A percentile compares a stretch with the other conserved stretches of the same genome.
Evolutionary conservation across 495 filamentous ascomycete genomes (phyloP).

Genomic region (Daldinia vernicosa): DNA sequence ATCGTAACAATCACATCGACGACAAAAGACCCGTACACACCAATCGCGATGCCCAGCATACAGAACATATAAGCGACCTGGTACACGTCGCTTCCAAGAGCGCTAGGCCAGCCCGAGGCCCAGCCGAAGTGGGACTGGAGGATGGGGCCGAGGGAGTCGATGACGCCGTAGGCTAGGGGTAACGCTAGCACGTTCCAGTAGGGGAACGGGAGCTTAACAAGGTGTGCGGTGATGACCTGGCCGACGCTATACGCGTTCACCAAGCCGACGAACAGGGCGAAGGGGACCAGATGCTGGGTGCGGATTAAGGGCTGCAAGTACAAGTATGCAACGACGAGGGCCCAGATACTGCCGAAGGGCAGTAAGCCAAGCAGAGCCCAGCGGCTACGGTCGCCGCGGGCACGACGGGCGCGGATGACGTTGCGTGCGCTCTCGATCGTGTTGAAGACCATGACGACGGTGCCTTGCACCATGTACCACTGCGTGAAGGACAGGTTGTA

Average conservation of each 20-base stretch:
- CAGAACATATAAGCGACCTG: conserved; percentile 87
- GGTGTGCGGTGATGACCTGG: conserved; percentile 91
- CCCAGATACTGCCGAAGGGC: conserved; percentile 81
- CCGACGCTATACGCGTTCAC: conserved; percentile 95
- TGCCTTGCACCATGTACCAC: conserved; percentile 94
- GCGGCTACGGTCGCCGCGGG: conserved; percentile 72
- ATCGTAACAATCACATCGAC: conserved; percentile 96
- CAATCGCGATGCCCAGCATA: conserved; percentile 80
- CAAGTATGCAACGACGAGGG: conserved; percentile 77
- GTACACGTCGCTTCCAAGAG: conserved; percentile 76
- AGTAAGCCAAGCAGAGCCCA: conserved; percentile 80
- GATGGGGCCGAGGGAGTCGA: conserved; percentile 79
- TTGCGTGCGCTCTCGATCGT: conserved; percentile 77
- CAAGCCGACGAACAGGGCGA: conserved; percentile 84
- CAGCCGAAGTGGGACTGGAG: conserved; percentile 64
- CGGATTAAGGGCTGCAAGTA: conserved; percentile 85
- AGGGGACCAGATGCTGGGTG: conserved; percentile 82
- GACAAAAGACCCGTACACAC: conserved; percentile 95
- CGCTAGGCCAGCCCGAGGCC: conserved; percentile 75
- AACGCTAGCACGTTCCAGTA: conserved; percentile 82
- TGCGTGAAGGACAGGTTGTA: conserved; percentile 86
- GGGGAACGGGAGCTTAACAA: conserved; percentile 84
- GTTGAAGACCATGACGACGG: conserved; percentile 83
- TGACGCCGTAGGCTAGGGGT: conserved; percentile 72
- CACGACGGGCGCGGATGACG: conserved; percentile 80